Base-by-base conservation (phyloP, 257 asterid genomes). In the Plantago ovata region DNA sequence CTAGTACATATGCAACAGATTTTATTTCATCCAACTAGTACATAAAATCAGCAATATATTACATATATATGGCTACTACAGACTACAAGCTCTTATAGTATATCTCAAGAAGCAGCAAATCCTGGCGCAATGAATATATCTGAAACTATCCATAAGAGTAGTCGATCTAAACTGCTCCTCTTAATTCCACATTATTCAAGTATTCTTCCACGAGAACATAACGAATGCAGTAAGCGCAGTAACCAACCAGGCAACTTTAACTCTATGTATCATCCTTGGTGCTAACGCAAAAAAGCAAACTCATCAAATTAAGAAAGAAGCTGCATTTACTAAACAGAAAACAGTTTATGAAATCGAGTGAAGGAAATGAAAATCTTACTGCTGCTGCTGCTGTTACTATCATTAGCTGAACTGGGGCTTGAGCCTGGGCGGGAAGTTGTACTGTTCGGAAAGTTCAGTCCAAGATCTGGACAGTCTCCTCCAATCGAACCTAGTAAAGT, bases 401-500 rank as follows among this genome's bases (percentile, higher is more conserved):
- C 60, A 8, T 44, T 61, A 16, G 82, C 55, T 1, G 59, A 13
- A 63, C 53, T 54, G 7, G 94, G 46, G 38, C 71, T 53, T 0
- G 87, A 55, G 44, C 48, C 61, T 15, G 53, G 9, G 14, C 79
- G 9, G 10, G 77, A 24, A 32, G 64, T 28, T 11, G 84, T 52
- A 9, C 49, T 54, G 72, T 77, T 82, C 61, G 32, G 12, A 9
- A 75, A 0, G 41, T 13, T 23, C 41, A 69, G 65, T 15, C 90
- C 86, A 10, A 87, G 72, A 18, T 24, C n/a, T 1, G 69, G 23
- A 62, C 89, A 87, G n/a, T 72, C 84, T 65, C 49, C 16, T 71
- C 82, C 92, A 36, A 78, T 71, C 58, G 91, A 77, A 82, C 96
- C 96, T 84, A 64, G 49, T 28, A 49, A n/a, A 38, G 33, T 53